A percentile compares a stretch with the other conserved stretches of the same genome.
These are phyloP conservation scores for Cladosporium cucumerinum DNA, from an alignment of 2,329 filamentous ascomycete species.

Conservation along the genomic window DNA sequence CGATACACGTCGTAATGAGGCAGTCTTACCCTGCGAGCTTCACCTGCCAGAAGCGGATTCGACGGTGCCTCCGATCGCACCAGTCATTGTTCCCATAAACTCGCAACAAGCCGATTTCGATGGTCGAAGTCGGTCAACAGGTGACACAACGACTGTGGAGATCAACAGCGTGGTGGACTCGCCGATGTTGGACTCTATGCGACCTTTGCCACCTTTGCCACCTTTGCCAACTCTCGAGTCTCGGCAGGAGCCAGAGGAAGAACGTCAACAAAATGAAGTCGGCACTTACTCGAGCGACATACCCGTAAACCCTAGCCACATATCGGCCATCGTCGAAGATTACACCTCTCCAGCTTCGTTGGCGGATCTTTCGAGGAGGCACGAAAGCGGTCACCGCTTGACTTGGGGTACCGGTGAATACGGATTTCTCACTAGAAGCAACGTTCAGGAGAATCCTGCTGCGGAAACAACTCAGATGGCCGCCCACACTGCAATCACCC, in stretches of 20 bases:
- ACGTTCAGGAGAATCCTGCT: background rate
- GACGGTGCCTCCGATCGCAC: background rate
- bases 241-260: background rate
- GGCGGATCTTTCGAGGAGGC: conserved; percentile 21
- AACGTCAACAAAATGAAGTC: conserved; percentile 4
- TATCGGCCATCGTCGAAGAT: background rate
- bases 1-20: background rate
- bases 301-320: background rate
- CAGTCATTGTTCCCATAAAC: background rate
- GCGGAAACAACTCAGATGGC: background rate
- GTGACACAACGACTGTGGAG: background rate
- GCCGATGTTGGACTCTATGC: background rate
- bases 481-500: conserved; percentile 14
- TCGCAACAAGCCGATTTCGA: background rate
- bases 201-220: background rate
- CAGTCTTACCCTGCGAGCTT: background rate
- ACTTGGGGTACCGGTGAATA: conserved; percentile 10
- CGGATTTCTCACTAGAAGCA: conserved; percentile 16
- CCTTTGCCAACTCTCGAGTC: background rate
- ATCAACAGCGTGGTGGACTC: too few relatives aligned
- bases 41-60: background rate
- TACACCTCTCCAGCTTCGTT: conserved; percentile 22
- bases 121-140: too few relatives aligned
- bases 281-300: background rate
- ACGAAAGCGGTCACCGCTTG: conserved; percentile 16